A percentile compares a stretch with the other conserved stretches of the same genome.
phyloP scores from a whole-genome alignment of 1,284 basidiomycete species.

The Ceratobasidium sp. region DNA sequence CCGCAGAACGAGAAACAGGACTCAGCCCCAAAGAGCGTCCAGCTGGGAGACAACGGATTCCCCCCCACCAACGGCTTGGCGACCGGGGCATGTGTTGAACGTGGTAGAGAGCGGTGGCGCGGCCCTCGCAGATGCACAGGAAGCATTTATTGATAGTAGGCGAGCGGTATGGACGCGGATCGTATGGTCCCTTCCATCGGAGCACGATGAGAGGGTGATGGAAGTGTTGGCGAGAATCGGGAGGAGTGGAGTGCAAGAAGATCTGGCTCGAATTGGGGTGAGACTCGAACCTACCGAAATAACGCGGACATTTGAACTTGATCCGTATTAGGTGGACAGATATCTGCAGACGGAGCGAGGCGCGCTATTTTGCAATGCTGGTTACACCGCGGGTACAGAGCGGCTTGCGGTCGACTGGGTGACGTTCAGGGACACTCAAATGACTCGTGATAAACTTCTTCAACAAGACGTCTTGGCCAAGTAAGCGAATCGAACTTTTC shows the following conservation, averaged over 20 bases:
- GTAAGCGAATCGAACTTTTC: background rate
- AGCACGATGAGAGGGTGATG: background rate
- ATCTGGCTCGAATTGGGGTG: constrained; percentile 2
- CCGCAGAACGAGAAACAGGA: background rate
- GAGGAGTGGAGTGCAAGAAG: constrained; percentile 7
- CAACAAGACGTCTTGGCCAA: constrained; percentile 25
- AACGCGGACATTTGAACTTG: background rate
- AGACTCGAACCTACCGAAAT: background rate
- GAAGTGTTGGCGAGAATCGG: background rate
- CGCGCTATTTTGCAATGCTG: constrained; percentile 24
- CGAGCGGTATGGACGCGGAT: constrained; percentile 28
- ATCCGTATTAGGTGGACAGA: background rate
- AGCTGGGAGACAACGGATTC: background rate
- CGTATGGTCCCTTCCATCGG: constrained; percentile 22
- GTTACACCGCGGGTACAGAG: background rate
- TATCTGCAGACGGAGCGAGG: constrained; percentile 18
- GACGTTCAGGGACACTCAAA: constrained; percentile 32
- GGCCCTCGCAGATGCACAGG: constrained; percentile 15
- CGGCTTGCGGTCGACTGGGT: constrained; percentile 29
- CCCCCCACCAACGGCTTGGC: background rate
- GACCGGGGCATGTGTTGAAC: background rate
- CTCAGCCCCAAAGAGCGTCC: background rate
- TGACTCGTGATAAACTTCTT: constrained; percentile 18
- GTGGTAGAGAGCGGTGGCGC: constrained; percentile 13
- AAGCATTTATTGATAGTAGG: constrained; percentile 17